Percentiles rank a stretch among this genome's conserved stretches.
Conservation (phyloP, 352 stramenopile genomes). For the Pythium guiyangense region DNA sequence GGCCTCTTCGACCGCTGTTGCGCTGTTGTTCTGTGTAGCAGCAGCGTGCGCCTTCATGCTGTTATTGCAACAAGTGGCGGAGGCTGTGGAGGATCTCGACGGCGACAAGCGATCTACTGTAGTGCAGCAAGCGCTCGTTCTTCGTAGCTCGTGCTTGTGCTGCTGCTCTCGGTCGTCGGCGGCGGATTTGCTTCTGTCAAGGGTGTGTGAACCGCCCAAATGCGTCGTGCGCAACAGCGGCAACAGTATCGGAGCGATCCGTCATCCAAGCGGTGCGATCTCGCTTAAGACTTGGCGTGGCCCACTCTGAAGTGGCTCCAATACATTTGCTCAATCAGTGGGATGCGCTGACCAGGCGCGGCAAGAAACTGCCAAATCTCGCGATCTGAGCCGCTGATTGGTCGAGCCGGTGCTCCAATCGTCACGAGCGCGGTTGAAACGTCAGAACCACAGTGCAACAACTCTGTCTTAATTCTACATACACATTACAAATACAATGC, state of each 20-base stretch:
- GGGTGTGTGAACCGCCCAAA: not conserved
- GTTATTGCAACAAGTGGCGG: not conserved
- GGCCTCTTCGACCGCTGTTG: slow-evolving; percentile 55
- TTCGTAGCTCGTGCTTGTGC: too few relatives aligned
- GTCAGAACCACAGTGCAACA: not conserved
- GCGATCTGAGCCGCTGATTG: not conserved
- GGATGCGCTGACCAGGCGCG: not conserved
- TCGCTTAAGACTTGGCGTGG: not conserved
- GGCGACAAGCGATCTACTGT: not conserved
- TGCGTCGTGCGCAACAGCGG: not conserved
- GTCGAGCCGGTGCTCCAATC: not conserved
- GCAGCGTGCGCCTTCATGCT: slow-evolving; percentile 1
- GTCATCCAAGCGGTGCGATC: not conserved
- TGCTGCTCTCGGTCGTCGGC: slow-evolving; percentile 2
- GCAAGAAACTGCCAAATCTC: not conserved
- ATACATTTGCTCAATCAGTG: not conserved
- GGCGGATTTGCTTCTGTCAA: not conserved
- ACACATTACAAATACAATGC: not conserved
- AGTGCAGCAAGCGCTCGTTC: too few relatives aligned
- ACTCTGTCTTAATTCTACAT: too few relatives aligned
- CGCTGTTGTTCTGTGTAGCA: not conserved
- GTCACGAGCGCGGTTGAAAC: not conserved
- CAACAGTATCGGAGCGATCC: not conserved
- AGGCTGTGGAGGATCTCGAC: not conserved
- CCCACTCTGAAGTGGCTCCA: not conserved